Evolutionary conservation across 2,329 filamentous ascomycete species (phyloP), one percentile per base, ranked within the genome.

Genomic region (Orbilia quercus): DNA sequence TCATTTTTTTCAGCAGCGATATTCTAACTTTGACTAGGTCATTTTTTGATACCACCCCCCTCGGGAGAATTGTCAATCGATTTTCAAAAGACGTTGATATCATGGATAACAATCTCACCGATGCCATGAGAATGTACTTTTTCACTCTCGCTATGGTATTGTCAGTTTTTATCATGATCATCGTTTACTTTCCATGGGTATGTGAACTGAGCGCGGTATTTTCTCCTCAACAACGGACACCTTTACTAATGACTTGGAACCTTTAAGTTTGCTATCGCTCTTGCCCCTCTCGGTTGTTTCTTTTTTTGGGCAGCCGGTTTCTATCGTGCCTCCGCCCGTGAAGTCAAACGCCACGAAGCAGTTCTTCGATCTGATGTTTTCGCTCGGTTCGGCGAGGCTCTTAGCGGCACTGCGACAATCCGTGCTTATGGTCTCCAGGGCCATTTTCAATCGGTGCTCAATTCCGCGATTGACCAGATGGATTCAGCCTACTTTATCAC

Each of bases 131-230:
- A 20, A 97, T 97, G 82, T 99, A 92, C 6, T 85, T 99, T 76
- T 86, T 87, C 47, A 88, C 99, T 79, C 96, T 99, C 77, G 91
- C 91, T 11, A 84, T 89, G 42, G 84, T 91, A 1, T 94, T 90
- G 0, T 95, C 95, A 7, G 85, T 87, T 6, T 98, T 99, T 80
- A 81, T 92, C 54, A 83, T 89, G 11, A 80, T 98, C 66, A 93
- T 96, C 76, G 78, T 98, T 57, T 95, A 95, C 1, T 84, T 99
- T 58, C 86, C 86, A 62, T 86, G 87, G 59, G 85, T 96, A 71
- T 98, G 98, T 81, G 85, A 95, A 76, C 95, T 88, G 82, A 96
- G 97, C 78, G 94, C 98, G n/a, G n/a, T 99, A 98, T 81, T 86
- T 98, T 96, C 94, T 11, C 98, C 94, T 73, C 94, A 4, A 31